Evolutionary conservation across 2,329 filamentous ascomycete genomes (phyloP).

Genomic region (Xylaria sp.): DNA sequence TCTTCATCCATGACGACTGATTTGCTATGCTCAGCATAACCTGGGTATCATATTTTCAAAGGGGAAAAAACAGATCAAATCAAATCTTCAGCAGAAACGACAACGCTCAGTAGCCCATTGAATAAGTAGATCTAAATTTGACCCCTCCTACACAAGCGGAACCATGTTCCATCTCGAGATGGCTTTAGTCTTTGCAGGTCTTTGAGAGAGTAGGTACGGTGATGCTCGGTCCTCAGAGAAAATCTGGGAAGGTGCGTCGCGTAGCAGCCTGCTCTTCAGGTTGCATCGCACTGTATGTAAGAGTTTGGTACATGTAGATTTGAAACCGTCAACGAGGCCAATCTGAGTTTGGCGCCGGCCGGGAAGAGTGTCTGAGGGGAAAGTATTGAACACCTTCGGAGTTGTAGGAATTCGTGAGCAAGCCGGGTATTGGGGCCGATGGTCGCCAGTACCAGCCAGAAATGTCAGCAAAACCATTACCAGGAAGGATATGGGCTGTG

Average conservation of each 20-base stretch:
- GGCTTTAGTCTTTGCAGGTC: too few relatives aligned
- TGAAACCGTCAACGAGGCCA: background rate
- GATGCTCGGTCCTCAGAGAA: too few relatives aligned
- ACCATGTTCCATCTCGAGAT: too few relatives aligned
- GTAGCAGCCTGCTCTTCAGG: background rate
- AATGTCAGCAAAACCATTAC: background rate
- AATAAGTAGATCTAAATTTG: too few relatives aligned
- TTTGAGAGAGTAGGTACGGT: too few relatives aligned
- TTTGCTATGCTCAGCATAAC: background rate
- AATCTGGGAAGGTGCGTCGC: background rate
- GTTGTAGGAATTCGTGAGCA: background rate
- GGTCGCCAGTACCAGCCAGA: background rate
- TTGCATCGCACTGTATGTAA: background rate
- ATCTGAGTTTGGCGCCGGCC: background rate
- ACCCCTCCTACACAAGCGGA: too few relatives aligned
- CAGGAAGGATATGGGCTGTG: background rate
- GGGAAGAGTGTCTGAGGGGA: background rate
- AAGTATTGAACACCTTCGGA: background rate
- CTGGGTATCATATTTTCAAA: conserved; percentile 20
- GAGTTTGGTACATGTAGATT: background rate
- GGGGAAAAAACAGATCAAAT: background rate
- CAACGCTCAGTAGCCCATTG: too few relatives aligned
- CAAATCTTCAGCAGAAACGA: background rate
- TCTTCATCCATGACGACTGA: background rate
- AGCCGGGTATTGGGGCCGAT: background rate